These are phyloP conservation scores for Fusarium piperis DNA, from an alignment of 2,329 filamentous ascomycete genomes.

Conservation along the genomic window DNA sequence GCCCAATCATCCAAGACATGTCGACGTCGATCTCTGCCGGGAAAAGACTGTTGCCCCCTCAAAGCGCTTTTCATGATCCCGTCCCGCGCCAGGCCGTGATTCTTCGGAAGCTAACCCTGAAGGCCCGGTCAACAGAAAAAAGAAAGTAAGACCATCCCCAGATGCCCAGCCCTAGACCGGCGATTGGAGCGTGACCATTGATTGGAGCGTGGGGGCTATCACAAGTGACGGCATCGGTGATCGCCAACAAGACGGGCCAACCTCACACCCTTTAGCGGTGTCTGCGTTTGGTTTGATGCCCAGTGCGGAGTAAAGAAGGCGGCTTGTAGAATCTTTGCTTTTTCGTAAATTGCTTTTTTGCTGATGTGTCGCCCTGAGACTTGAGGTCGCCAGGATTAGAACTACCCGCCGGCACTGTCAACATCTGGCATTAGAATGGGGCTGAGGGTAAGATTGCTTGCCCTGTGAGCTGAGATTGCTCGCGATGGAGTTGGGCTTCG, in stretches of 20 bases:
- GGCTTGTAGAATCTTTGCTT: constrained; percentile 3
- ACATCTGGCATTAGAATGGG: not conserved
- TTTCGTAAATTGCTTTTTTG: constrained; percentile 8
- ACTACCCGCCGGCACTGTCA: constrained; percentile 6
- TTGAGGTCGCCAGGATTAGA: constrained; percentile 11
- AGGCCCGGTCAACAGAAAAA: not conserved
- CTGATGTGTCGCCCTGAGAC: not conserved
- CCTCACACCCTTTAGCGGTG: constrained; percentile 1
- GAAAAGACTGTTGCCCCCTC: not conserved
- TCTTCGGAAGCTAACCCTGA: constrained; percentile 1
- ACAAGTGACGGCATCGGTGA: constrained; percentile 29
- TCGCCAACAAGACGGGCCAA: constrained; percentile 6
- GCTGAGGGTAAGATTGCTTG: constrained; percentile 6
- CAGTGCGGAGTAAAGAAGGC: not conserved
- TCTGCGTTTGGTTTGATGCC: constrained; percentile 10
- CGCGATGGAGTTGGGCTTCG: not conserved
- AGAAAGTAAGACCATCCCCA: constrained; percentile 13
- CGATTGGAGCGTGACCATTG: not conserved
- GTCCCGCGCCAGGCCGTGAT: constrained; percentile 5
- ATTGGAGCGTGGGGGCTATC: constrained; percentile 18
- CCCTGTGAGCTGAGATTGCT: constrained; percentile 4
- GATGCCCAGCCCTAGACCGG: constrained; percentile 3
- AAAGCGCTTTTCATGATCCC: constrained; percentile 7
- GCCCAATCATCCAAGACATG: not conserved
- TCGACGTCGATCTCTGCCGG: constrained; percentile 2